These are phyloP conservation scores for Wickerhamiella vanderwaltii DNA, from an alignment of 805 yeast genomes.

Conservation along the genomic window DNA sequence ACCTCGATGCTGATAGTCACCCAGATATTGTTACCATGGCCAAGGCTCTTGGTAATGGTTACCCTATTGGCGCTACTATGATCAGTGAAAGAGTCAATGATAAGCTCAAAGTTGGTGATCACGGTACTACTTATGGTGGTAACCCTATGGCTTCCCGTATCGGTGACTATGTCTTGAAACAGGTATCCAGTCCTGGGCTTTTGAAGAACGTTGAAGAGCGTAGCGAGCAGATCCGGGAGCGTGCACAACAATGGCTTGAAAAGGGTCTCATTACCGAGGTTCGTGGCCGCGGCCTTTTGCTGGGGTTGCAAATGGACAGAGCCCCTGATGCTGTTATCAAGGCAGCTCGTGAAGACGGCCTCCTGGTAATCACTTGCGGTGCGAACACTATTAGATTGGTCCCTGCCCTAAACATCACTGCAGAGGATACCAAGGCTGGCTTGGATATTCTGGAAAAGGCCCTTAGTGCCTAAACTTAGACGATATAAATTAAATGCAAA, in stretches of 20 bases:
- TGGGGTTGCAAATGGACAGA: slow-evolving; percentile 66
- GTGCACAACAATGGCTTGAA: slow-evolving; percentile 33
- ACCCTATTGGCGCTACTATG: slow-evolving; percentile 90
- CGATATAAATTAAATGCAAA: no score
- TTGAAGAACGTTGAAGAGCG: slow-evolving; percentile 48
- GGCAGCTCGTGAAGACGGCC: slow-evolving; percentile 65
- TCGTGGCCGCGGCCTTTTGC: slow-evolving; percentile 79
- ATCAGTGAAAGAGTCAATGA: slow-evolving; percentile 67
- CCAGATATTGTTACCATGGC: slow-evolving; percentile 94
- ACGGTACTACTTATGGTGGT: slow-evolving; percentile 97
- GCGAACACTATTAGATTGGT: slow-evolving; percentile 80
- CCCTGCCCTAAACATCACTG: slow-evolving; percentile 79
- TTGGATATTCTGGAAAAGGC: slow-evolving; percentile 53
- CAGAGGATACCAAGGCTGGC: slow-evolving; percentile 58
- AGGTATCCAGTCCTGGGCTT: slow-evolving; percentile 50
- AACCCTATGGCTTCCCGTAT: slow-evolving; percentile 84
- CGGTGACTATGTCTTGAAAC: slow-evolving; percentile 61
- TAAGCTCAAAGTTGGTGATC: slow-evolving; percentile 77
- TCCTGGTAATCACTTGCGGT: slow-evolving; percentile 83
- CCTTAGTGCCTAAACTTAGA: slow-evolving; percentile 26
- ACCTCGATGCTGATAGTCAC: slow-evolving; percentile 64
- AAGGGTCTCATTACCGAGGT: slow-evolving; percentile 49
- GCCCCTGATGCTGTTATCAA: slow-evolving; percentile 53
- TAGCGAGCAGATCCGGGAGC: slow-evolving; percentile 42
- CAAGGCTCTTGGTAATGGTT: slow-evolving; percentile 93